Percentiles rank a stretch among this genome's conserved stretches.
phyloP scores from a whole-genome alignment of 345 rosid species.

The Camelina hispida region DNA sequence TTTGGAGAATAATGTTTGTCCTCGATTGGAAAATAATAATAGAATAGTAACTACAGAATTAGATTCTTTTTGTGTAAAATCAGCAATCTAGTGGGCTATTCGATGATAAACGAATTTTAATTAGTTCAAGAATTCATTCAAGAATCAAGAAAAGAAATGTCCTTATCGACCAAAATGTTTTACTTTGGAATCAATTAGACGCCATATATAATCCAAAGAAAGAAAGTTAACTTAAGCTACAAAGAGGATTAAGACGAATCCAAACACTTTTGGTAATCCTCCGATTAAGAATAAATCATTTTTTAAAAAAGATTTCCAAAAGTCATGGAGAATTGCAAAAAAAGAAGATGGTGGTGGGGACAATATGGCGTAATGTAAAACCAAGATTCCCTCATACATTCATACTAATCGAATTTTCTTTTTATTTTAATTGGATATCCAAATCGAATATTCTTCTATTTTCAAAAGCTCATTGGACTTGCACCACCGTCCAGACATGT shows the following conservation, averaged over 20 bases:
- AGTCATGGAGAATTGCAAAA: conserved; percentile 2
- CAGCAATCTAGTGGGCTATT: not conserved
- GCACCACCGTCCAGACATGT: conserved; percentile 4
- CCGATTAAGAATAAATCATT: not conserved
- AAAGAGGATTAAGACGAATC: not conserved
- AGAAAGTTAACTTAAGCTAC: not conserved
- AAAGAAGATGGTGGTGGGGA: conserved; percentile 33
- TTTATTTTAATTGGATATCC: conserved; percentile 32
- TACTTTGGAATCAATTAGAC: conserved; percentile 3
- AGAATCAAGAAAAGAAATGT: not conserved
- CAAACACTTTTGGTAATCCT: conserved; percentile 6
- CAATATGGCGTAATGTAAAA: conserved; percentile 36
- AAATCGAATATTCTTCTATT: conserved; percentile 32
- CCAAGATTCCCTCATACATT: conserved; percentile 25
- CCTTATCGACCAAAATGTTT: not conserved
- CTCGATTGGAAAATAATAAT: not conserved
- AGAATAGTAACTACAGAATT: not conserved
- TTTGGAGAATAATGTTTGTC: conserved; percentile 14
- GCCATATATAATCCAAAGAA: not conserved
- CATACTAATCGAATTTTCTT: not conserved
- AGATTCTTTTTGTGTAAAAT: not conserved
- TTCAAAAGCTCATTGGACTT: not conserved
- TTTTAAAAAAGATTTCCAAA: conserved; percentile 1
- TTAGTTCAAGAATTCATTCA: not conserved
- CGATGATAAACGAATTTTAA: not conserved